These are phyloP conservation scores for Tuber calosporum DNA, from an alignment of 495 filamentous ascomycete species.

Conservation along the genomic window DNA sequence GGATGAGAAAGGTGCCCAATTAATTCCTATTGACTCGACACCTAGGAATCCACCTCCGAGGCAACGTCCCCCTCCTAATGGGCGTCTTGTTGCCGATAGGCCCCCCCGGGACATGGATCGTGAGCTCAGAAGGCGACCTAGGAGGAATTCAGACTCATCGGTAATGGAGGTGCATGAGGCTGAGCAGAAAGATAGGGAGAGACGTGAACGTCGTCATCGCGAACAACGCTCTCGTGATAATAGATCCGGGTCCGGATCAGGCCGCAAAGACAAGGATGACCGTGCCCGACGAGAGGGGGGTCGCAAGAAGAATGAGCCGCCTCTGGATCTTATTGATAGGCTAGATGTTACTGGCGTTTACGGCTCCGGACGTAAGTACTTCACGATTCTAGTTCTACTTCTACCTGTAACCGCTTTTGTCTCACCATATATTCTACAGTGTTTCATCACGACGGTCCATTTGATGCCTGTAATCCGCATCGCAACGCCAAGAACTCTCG, in stretches of 20 bases:
- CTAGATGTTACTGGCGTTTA: slow-evolving; percentile 96
- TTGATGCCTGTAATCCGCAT: slow-evolving; percentile 94
- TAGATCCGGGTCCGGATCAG: slow-evolving; percentile 38
- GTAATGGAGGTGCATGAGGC: slow-evolving; percentile 62
- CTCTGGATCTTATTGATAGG: slow-evolving; percentile 91
- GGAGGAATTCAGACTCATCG: slow-evolving; percentile 93
- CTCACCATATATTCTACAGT: slow-evolving; percentile 49
- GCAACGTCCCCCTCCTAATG: slow-evolving; percentile 44
- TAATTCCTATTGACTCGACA: slow-evolving; percentile 36
- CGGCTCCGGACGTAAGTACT: slow-evolving; percentile 75
- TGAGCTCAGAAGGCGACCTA: slow-evolving; percentile 46
- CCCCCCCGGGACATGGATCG: slow-evolving; percentile 26
- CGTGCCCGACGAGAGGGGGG: slow-evolving; percentile 45
- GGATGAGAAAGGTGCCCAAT: slow-evolving; percentile 49
- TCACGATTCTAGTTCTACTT: neutral
- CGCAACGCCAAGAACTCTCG: slow-evolving; percentile 74
- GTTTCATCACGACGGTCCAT: slow-evolving; percentile 97
- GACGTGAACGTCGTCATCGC: slow-evolving; percentile 55
- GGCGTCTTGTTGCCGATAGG: slow-evolving; percentile 31
- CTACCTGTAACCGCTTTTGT: neutral
- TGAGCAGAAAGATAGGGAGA: slow-evolving; percentile 68
- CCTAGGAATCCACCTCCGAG: slow-evolving; percentile 31
- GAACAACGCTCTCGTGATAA: slow-evolving; percentile 29
- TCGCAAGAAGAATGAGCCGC: slow-evolving; percentile 48
- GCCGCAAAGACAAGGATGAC: slow-evolving; percentile 50